Base-by-base conservation (phyloP, 768 basidiomycete species). In the Austroboletus eburneus region DNA sequence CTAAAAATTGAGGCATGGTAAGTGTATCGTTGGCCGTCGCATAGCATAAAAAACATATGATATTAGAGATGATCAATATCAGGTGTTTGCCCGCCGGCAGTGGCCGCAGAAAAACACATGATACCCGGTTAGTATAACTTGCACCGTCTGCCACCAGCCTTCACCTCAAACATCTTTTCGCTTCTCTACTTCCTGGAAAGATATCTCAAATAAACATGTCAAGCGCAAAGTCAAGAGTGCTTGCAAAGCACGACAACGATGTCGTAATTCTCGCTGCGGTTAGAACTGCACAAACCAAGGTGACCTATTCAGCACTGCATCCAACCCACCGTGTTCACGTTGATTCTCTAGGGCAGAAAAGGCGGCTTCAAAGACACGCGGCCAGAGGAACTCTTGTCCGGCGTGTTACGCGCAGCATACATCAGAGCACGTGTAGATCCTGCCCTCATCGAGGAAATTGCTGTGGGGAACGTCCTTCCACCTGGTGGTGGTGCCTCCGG, bases 241-340 rank as follows among this genome's bases (percentile, higher is more conserved):
- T 91, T 40, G 72, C 78, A 58, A 85, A 90, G 71, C 71, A 78
- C 57, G 84, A 87, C 51, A 77, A 89, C 64, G 92, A 95, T 67
- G 85, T 97, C 13, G 95, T 98, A 53, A 87, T 97, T 63, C 81
- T 91, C 59, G 72, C 82, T 10, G 93, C 94, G 18, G 79, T 91
- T 39, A 83, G 96, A 52, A 91, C 93, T 37, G 90, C 96, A 21
- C 76, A 95, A 49, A 96, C 94, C 24, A 95, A 93, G 78, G 91
- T 89, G 14, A 36, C 34, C 25, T 4, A 33, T 3, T 24, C 34
- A 17, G 39, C 35, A 23, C 32, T 46, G 27, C 25, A 33, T 7
- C 42, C 30, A 37, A 24, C 16, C 16, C 20, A n/a, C 27, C 23
- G 16, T 24, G 23, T 41, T 55, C 42, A 42, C 37, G 39, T 36